Evolutionary conservation across 306 rosid species (phyloP), one percentile per base, ranked within the genome.

Genomic region (Lablab purpureus): DNA sequence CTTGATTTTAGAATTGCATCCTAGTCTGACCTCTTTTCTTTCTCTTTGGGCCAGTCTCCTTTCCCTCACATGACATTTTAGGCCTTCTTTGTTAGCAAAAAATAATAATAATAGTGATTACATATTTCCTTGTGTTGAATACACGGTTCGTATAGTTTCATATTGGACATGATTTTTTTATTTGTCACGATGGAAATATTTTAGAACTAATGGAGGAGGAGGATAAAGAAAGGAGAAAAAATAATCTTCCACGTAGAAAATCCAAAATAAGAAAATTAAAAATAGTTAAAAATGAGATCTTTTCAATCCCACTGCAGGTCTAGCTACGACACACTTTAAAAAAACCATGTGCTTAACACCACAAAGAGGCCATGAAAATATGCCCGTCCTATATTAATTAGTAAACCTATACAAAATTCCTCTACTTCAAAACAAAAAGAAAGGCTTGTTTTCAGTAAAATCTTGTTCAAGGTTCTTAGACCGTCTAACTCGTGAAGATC

Each of bases 291-390:
- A 27, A 69, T 18, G 4, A 10, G 28, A 28, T 13, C 45, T 70
- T 47, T 23, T 22, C 64, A 71, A 50, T 50, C 47, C 32, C 49
- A n/a, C 59, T 49, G 49, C 19, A 51, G 54, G 49, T 32, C 63
- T 71, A 50, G 63, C 17, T 27, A 45, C 4, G n/a, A 58, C 18
- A 13, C 59, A 8, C 45, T 12, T 3, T n/a, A n/a, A 23, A 58
- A n/a, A 27, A 17, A 5, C 4, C 25, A n/a, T 10, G 7, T 45
- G 41, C 18, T 70, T 14, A 47, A 49, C 46, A 49, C 28, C 11
- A 50, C 18, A 19, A 18, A 34, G 40, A 49, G 21, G 12, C 58
- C 46, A n/a, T 71, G 28, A 50, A 30, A 67, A 49, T 13, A 49
- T 18, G 17, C 36, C 12, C 10, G 3, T 49, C 60, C 45, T 27